A percentile compares a stretch with the other conserved stretches of the same genome.
phyloP scores from a whole-genome alignment of 108 stramenopile species.

The Skeletonema marinoi region DNA sequence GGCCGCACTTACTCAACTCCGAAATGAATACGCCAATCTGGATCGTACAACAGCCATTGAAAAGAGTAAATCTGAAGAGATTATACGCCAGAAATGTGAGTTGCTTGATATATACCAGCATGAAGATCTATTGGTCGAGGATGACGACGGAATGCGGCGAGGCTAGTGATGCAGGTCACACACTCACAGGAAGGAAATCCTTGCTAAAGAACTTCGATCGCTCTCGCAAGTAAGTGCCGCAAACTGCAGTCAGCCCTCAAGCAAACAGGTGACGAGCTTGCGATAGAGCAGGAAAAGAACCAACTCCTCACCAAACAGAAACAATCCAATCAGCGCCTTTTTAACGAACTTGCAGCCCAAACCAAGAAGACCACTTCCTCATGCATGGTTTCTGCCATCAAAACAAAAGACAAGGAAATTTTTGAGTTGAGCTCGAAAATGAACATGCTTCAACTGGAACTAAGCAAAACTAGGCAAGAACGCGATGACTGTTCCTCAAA shows the following conservation, averaged over 20 bases:
- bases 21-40: slow-evolving; percentile 14
- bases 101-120: slow-evolving; percentile 36
- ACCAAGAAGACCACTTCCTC: slow-evolving; percentile 36
- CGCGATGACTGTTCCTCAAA: slow-evolving; percentile 15
- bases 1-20: slow-evolving; percentile 11
- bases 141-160: neutral
- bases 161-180: neutral
- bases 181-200: slow-evolving; percentile 11
- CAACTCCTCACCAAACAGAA: slow-evolving; percentile 10
- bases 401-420: slow-evolving; percentile 36
- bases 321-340: slow-evolving; percentile 21
- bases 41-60: slow-evolving; percentile 14
- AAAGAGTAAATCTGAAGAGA: slow-evolving; percentile 20
- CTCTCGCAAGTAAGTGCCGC: slow-evolving; percentile 42
- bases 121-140: slow-evolving; percentile 26
- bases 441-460: slow-evolving; percentile 5
- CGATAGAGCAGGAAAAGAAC: slow-evolving; percentile 32
- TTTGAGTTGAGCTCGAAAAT: slow-evolving; percentile 15
- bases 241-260: slow-evolving; percentile 23
- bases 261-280: slow-evolving; percentile 1
- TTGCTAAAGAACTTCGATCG: slow-evolving; percentile 35
- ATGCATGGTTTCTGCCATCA: slow-evolving; percentile 36
- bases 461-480: slow-evolving; percentile 8
- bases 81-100: slow-evolving; percentile 37
- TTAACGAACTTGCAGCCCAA: slow-evolving; percentile 21